Conservation (phyloP, 805 yeast species). For the Pichia occidentalis region DNA sequence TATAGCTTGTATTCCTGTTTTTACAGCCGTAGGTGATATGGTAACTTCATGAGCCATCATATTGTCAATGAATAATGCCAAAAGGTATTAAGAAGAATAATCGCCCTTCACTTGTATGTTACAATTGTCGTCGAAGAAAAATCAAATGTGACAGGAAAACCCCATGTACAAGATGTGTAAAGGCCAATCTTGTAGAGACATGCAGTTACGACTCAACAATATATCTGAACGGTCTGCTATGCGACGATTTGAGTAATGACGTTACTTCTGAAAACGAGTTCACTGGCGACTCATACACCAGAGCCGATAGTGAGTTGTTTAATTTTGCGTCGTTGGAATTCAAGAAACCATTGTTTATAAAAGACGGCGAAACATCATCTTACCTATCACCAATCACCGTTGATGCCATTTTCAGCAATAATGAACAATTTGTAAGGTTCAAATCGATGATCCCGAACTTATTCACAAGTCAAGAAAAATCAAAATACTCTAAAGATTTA, state of each 20-base stretch:
- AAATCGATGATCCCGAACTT: slow-evolving; percentile 4
- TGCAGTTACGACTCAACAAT: slow-evolving; percentile 5
- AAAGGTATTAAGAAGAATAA: slow-evolving; percentile 40
- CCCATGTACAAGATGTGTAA: slow-evolving; percentile 29
- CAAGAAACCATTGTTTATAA: slow-evolving; percentile 5
- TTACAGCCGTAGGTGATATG: too few relatives aligned
- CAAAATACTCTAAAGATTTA: neutral
- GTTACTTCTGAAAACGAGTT: too few relatives aligned
- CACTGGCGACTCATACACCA: neutral
- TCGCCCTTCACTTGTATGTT: slow-evolving; percentile 38
- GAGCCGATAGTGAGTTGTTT: slow-evolving; percentile 1
- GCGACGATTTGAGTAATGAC: neutral
- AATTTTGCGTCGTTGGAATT: slow-evolving; percentile 4
- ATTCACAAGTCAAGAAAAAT: neutral
- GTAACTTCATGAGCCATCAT: too few relatives aligned
- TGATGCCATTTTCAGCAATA: slow-evolving; percentile 1
- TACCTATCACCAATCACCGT: slow-evolving; percentile 6
- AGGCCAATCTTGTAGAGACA: slow-evolving; percentile 7
- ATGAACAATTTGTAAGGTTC: slow-evolving; percentile 4
- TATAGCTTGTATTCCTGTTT: too few relatives aligned
- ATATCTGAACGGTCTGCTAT: neutral
- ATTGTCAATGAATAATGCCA: too few relatives aligned
- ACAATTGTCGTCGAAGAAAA: slow-evolving; percentile 27
- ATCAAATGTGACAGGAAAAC: slow-evolving; percentile 26
- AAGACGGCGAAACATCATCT: neutral